phyloP scores from a whole-genome alignment of 2,329 filamentous ascomycete species.

The Elsinoe batatas region DNA sequence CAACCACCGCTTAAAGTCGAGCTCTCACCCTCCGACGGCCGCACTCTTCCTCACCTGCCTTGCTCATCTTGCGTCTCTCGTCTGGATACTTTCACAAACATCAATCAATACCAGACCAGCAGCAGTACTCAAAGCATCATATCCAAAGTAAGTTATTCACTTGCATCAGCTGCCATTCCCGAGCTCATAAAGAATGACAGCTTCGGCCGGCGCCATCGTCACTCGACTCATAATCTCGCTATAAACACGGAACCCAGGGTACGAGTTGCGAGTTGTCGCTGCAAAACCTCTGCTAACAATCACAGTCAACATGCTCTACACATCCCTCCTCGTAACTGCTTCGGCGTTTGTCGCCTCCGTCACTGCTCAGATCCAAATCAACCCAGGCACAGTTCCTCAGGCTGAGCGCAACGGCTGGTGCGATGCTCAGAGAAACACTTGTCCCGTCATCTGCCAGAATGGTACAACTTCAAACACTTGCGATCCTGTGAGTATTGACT shows the following conservation, averaged over 20 bases:
- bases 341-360: conserved; percentile 37
- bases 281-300: not conserved
- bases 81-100: not conserved
- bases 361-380: conserved; percentile 38
- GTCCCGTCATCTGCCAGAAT: conserved; percentile 48
- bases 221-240: conserved; percentile 9
- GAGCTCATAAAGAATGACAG: not conserved
- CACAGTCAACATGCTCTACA: conserved; percentile 38
- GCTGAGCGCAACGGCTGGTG: conserved; percentile 44
- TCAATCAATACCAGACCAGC: not conserved
- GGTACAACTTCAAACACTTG: conserved; percentile 43
- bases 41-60: not conserved
- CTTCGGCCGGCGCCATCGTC: not conserved
- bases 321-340: conserved; percentile 37
- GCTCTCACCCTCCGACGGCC: not conserved
- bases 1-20: conserved; percentile 8
- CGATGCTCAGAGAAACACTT: conserved; percentile 47
- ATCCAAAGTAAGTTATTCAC: not conserved
- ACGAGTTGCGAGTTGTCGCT: no score
- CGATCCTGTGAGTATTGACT: conserved; percentile 40
- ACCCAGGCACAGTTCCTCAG: conserved; percentile 31
- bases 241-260: no score
- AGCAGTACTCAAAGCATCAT: not conserved
- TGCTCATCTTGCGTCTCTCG: not conserved
- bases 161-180: not conserved